Evolutionary conservation across 2,329 filamentous ascomycete genomes (phyloP), one percentile per base, ranked within the genome.

Genomic region (Teratosphaeria epicoccoides): DNA sequence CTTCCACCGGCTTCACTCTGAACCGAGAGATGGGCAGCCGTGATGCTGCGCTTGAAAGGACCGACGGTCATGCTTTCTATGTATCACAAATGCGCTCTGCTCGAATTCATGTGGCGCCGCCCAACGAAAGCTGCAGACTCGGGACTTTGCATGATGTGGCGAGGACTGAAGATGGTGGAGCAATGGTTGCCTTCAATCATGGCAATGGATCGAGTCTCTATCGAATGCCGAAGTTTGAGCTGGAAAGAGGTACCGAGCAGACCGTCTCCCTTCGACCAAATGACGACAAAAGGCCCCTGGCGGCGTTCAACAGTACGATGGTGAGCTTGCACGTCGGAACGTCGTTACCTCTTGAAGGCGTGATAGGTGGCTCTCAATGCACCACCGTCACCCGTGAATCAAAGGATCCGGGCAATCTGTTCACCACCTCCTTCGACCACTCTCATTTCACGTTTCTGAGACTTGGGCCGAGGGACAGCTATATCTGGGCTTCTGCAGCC

Each of bases 81-180:
- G 43, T 68, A 4, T 59, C 59, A 2, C 60, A 66, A 28, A 57
- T 63, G 2, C 44, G 63, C 60, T 22, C 63, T 63, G 4, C 58
- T 55, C 40, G 49, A 56, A 26, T 59, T 60, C 51, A 53, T 7
- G 33, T 50, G 14, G 25, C 20, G 5, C 2, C 49, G 24, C 52
- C 24, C 20, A 14, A 5, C 23, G 24, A 2, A 17, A 47, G 10
- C 26, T 47, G 4, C 47, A 49, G 17, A 4, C 46, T 1, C 28
- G 44, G 2, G 26, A 47, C 9, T 40, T 40, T 17, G 20, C 25
- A 23, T 12, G 37, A 46, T 24, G 26, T 29, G 14, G 24, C 24
- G 26, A 17, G 14, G 14, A 40, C 14, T 17, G n/a, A 10, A 12
- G 24, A 22, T 24, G 33, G 17, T 46, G 44, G 6, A 24, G 44